Evolutionary conservation across 495 filamentous ascomycete species (phyloP).

Genomic region (Chaetomium fimeti): DNA sequence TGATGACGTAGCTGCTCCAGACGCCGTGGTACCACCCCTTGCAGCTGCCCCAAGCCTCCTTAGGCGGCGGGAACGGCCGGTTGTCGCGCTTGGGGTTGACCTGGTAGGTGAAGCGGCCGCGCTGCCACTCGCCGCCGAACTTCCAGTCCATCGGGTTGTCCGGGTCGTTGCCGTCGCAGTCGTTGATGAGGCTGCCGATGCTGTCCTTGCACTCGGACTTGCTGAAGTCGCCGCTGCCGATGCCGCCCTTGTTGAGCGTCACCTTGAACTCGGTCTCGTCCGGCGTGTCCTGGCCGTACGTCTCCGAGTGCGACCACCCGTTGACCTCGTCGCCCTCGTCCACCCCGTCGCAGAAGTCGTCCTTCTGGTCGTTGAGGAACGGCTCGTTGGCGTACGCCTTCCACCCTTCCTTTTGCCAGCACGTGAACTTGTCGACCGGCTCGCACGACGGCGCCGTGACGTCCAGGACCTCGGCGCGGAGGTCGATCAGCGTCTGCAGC

Average conservation of each 20-base stretch:
- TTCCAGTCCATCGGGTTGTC: slow-evolving; percentile 41
- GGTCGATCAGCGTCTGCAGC: slow-evolving; percentile 11
- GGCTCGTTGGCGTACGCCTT: slow-evolving; percentile 1
- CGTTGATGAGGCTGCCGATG: slow-evolving; percentile 25
- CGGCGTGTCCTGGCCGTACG: slow-evolving; percentile 26
- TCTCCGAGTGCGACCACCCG: slow-evolving; percentile 4
- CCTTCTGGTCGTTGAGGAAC: slow-evolving; percentile 13
- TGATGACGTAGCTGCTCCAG: slow-evolving; percentile 12
- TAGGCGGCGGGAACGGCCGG: background rate
- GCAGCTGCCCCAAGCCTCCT: slow-evolving; percentile 19
- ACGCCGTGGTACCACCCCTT: slow-evolving; percentile 24
- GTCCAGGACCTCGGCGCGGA: slow-evolving; percentile 23
- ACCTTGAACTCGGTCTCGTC: slow-evolving; percentile 28
- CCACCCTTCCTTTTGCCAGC: slow-evolving; percentile 13
- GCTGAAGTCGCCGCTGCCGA: slow-evolving; percentile 11
- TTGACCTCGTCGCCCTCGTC: background rate
- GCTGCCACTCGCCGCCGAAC: slow-evolving; percentile 34
- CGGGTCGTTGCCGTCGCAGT: slow-evolving; percentile 39
- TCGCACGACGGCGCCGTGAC: slow-evolving; percentile 15
- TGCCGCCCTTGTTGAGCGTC: slow-evolving; percentile 3
- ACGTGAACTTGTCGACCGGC: slow-evolving; percentile 23
- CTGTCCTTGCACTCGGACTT: slow-evolving; percentile 22
- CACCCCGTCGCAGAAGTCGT: slow-evolving; percentile 25
- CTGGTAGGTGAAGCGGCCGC: slow-evolving; percentile 25
- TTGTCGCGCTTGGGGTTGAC: slow-evolving; percentile 21